Conservation (phyloP, 345 rosid genomes). For the Tarenaya hassleriana region DNA sequence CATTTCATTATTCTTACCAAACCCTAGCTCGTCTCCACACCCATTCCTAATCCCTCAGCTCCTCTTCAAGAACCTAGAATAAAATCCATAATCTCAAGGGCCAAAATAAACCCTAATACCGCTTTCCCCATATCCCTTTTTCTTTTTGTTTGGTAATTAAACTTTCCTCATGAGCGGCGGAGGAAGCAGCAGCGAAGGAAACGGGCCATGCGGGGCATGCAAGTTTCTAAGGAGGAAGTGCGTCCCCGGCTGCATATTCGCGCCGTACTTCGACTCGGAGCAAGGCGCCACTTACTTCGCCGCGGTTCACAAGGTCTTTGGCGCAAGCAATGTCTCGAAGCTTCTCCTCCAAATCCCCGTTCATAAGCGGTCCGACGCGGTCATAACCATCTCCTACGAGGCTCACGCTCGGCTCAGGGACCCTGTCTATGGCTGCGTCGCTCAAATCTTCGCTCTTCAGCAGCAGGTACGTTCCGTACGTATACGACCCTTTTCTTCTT, state of each 20-base stretch:
- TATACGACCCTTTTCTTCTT: no score
- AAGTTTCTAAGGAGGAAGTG: slow-evolving; percentile 81
- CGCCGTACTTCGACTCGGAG: slow-evolving; percentile 81
- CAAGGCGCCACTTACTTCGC: slow-evolving; percentile 85
- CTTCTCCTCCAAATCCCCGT: slow-evolving; percentile 60
- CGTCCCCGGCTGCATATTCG: slow-evolving; percentile 70
- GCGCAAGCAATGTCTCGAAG: slow-evolving; percentile 92
- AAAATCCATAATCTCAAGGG: slow-evolving; percentile 1
- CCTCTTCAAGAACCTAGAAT: slow-evolving; percentile 9
- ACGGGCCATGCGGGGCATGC: slow-evolving; percentile 90
- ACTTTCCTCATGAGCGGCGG: slow-evolving; percentile 47
- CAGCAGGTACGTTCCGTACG: no score
- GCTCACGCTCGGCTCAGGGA: slow-evolving; percentile 72
- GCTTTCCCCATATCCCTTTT: no score
- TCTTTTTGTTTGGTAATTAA: no score
- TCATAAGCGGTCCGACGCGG: slow-evolving; percentile 64
- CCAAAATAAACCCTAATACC: slow-evolving; percentile 1
- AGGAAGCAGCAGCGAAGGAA: slow-evolving; percentile 35
- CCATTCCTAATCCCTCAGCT: slow-evolving; percentile 12
- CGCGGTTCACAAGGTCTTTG: slow-evolving; percentile 79
- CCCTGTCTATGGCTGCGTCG: slow-evolving; percentile 83
- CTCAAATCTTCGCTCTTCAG: slow-evolving; percentile 74
- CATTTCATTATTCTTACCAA: slow-evolving; percentile 32
- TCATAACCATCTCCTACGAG: slow-evolving; percentile 69
- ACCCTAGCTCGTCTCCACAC: slow-evolving; percentile 33